phyloP scores from a whole-genome alignment of 1,284 basidiomycete genomes.

The Xanthoconium separans region DNA sequence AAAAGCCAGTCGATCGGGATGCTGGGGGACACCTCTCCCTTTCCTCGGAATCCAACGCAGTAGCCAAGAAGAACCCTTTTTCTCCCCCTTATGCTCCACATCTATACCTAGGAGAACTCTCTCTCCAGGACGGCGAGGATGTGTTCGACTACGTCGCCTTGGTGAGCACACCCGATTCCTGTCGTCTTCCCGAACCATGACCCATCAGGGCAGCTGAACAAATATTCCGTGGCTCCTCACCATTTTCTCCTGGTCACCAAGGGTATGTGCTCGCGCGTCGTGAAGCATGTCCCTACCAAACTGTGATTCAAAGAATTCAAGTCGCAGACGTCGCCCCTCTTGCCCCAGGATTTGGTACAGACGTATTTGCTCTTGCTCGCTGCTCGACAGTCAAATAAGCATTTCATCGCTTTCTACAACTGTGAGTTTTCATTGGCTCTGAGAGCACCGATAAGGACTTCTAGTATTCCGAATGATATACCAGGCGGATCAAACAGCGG shows the following conservation, averaged over 20 bases:
- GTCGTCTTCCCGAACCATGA: neutral
- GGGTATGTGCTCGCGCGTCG: conserved; percentile 42
- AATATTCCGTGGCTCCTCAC: conserved; percentile 77
- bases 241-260: conserved; percentile 84
- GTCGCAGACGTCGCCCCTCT: conserved; percentile 75
- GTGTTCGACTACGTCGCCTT: conserved; percentile 70
- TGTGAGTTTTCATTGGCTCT: conserved; percentile 42
- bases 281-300: neutral
- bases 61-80: conserved; percentile 65
- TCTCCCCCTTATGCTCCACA: conserved; percentile 75
- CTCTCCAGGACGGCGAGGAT: conserved; percentile 51
- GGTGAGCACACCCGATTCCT: conserved; percentile 45
- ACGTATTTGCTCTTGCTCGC: conserved; percentile 70
- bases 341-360: conserved; percentile 74
- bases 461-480: neutral
- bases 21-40: conserved; percentile 35
- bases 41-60: conserved; percentile 28
- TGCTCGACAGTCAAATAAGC: conserved; percentile 56
- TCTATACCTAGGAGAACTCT: conserved; percentile 69
- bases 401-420: conserved; percentile 83
- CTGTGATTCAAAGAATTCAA: conserved; percentile 51
- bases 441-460: neutral
- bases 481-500: conserved; percentile 78
- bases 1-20: conserved; percentile 61
- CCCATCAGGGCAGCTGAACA: conserved; percentile 61